Conservation (phyloP, 1,284 basidiomycete species). For the Ceratobasidium sp. region DNA sequence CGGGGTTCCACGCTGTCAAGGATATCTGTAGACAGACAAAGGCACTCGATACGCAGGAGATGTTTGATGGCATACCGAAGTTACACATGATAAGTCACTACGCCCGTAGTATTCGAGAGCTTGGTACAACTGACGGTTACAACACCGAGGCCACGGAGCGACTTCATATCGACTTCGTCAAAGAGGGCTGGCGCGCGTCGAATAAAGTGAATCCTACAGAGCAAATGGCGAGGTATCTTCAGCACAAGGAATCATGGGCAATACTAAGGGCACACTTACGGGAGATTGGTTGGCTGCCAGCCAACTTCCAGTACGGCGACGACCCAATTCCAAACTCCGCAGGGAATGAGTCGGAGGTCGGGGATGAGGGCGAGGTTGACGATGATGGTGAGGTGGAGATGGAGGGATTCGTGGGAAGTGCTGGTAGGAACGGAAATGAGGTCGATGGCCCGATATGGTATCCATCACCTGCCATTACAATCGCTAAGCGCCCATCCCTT, state of each 20-base stretch:
- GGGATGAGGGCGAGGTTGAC: neutral
- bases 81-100: slow-evolving; percentile 42
- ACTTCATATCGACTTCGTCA: slow-evolving; percentile 41
- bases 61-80: slow-evolving; percentile 24
- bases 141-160: slow-evolving; percentile 43
- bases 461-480: neutral
- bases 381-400: neutral
- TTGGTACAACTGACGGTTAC: slow-evolving; percentile 36
- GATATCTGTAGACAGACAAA: slow-evolving; percentile 41
- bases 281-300: neutral
- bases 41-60: neutral
- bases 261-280: neutral
- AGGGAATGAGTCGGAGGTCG: neutral
- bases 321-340: neutral
- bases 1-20: slow-evolving; percentile 44
- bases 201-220: slow-evolving; percentile 8
- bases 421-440: no score
- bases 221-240: slow-evolving; percentile 39
- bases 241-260: slow-evolving; percentile 7
- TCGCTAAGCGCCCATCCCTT: slow-evolving; percentile 18
- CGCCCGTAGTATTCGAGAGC: neutral
- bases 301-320: no score
- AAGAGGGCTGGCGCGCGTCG: slow-evolving; percentile 28
- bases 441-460: neutral
- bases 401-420: neutral